Conservation (phyloP, 2,329 filamentous ascomycete genomes). For the Sordariomycetes sp. region DNA sequence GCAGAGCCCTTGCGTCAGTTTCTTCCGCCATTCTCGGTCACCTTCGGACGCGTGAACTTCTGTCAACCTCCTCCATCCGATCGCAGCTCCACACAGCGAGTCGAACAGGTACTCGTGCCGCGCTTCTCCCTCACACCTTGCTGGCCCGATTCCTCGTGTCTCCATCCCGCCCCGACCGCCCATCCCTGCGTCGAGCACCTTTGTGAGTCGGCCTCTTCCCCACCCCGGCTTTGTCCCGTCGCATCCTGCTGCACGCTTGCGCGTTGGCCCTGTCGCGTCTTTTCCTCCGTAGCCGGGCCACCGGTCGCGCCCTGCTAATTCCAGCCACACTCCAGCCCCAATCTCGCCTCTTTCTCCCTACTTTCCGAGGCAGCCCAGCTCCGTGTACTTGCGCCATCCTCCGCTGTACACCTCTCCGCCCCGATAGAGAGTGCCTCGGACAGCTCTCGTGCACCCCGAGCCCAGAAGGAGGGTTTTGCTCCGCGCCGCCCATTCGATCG, state of each 20-base stretch:
- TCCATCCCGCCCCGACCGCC: not conserved
- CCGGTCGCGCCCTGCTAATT: not conserved
- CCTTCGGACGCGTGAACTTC: not conserved
- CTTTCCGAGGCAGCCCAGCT: not conserved
- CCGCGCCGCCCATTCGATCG: not conserved
- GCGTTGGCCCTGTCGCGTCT: not conserved
- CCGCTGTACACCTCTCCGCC: not conserved
- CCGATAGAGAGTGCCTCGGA: not conserved
- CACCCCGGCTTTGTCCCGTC: not conserved
- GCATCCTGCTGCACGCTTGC: not conserved
- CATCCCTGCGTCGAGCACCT: not conserved
- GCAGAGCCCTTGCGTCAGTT: not conserved
- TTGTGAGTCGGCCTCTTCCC: not conserved
- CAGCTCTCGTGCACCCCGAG: not conserved
- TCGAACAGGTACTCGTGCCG: not conserved
- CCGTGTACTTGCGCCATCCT: not conserved
- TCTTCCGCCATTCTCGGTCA: not conserved
- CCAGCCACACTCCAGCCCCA: not conserved
- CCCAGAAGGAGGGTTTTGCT: not conserved
- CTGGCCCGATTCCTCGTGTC: not conserved
- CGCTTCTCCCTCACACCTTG: not conserved
- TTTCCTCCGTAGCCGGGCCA: not conserved
- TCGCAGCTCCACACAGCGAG: not conserved
- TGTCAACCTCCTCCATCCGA: not conserved
- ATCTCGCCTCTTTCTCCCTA: not conserved